A percentile compares a stretch with the other conserved stretches of the same genome.
phyloP scores from a whole-genome alignment of 345 rosid genomes.

The Camelina neglecta region DNA sequence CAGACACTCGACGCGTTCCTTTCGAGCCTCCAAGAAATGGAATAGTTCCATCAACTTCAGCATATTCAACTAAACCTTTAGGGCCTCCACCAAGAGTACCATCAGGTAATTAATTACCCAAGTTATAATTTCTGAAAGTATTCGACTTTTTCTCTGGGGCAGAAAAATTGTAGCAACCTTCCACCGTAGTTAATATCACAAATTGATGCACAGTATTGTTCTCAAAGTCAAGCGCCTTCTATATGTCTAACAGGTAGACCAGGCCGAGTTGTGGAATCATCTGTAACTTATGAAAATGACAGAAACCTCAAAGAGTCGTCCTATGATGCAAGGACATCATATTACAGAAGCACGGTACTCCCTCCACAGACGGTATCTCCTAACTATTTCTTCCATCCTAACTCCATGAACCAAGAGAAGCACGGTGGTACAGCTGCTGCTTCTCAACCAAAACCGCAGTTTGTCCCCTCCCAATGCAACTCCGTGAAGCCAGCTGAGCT shows the following conservation, averaged over 20 bases:
- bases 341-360: conserved; percentile 55
- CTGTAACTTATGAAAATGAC: conserved; percentile 57
- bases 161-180: conserved; percentile 11
- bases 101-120: conserved; percentile 53
- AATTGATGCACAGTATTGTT: conserved; percentile 4
- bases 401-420: conserved; percentile 53
- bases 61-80: conserved; percentile 52
- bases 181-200: neutral
- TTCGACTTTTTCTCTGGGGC: conserved; percentile 7
- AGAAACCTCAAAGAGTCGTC: conserved; percentile 55
- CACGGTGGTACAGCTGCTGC: conserved; percentile 35
- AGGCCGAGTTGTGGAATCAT: conserved; percentile 81
- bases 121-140: conserved; percentile 14
- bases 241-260: conserved; percentile 67
- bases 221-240: conserved; percentile 11
- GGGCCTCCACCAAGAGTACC: conserved; percentile 93
- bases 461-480: conserved; percentile 43
- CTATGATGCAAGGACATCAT: conserved; percentile 50
- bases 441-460: conserved; percentile 51
- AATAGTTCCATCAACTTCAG: conserved; percentile 46
- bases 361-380: conserved; percentile 64
- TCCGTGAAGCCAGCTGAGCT: conserved; percentile 48
- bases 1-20: conserved; percentile 52
- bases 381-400: conserved; percentile 53
- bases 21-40: conserved; percentile 58